Evolutionary conservation across 139 green algal species (phyloP), one percentile per base, ranked within the genome.

Genomic region (Coelastrella sp.): DNA sequence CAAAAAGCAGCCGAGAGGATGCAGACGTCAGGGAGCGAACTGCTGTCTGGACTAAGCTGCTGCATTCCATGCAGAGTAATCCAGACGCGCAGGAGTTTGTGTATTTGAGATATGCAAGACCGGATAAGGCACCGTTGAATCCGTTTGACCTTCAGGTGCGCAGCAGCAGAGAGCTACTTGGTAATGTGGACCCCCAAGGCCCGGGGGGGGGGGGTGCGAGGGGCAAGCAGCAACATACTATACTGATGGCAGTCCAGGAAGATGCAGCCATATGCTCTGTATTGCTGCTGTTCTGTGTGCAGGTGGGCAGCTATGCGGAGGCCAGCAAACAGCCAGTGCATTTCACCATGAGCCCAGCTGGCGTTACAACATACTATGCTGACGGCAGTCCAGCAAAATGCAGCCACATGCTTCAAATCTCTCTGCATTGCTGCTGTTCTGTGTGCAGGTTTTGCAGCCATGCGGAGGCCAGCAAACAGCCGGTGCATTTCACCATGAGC

Each of bases 311-410:
- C 59, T 83, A 79, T 82, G 54, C 66, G 20, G 85, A 77, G 2
- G 61, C 66, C 60, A 32, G 64, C 16, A 61, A 65, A 13, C 61
- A 65, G 54, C 10, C 57, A 59, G 17, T 78, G 20, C 95, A 96
- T 92, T 95, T 91, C 92, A 97, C 94, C 8, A 95, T 96, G 87
- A 93, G 87, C 58, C 80, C 83, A 14, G 74, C 89, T 59, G 95
- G 96, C 22, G 93, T 97, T 13, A 97, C 95, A 0, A 93, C 93
- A 73, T 95, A 92, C 47, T 91, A 90, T 57, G 68, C 54, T 14
- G 77, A 83, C 23, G 64, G 60, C 17, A 75, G 77, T 19, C 20
- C 56, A 58, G 88, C 92, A 8, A 94, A 96, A 7, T 97, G 97
- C 90, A 84, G 64, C 64, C 16, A 20, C 64, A 11, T 71, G 64